These are phyloP conservation scores for Neurospora sp. DNA, from an alignment of 495 filamentous ascomycete genomes.

Conservation along the genomic window DNA sequence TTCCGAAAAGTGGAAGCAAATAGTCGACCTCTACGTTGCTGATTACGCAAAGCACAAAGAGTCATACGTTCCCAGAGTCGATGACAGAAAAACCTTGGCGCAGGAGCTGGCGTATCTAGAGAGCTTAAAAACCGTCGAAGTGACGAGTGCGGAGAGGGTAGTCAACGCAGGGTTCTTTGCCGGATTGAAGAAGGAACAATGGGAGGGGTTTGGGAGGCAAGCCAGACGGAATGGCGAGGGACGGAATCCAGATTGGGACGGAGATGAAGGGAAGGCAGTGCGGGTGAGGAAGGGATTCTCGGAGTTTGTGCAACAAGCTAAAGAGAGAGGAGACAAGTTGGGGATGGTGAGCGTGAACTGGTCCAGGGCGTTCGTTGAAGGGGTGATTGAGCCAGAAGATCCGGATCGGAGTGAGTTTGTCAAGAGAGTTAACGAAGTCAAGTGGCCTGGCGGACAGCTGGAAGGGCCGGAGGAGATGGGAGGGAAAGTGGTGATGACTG, in stretches of 20 bases:
- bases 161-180: constrained; percentile 24
- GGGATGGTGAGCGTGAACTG: constrained; percentile 37
- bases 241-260: background rate
- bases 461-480: constrained; percentile 23
- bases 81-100: constrained; percentile 10
- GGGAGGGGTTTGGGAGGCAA: constrained; percentile 17
- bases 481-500: constrained; percentile 10
- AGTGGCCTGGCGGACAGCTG: constrained; percentile 19
- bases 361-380: constrained; percentile 30
- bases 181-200: constrained; percentile 8
- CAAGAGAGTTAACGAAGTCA: constrained; percentile 21
- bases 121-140: constrained; percentile 26
- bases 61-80: constrained; percentile 16
- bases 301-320: constrained; percentile 15
- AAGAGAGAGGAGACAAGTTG: constrained; percentile 15
- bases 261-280: constrained; percentile 15
- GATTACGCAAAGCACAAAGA: constrained; percentile 23
- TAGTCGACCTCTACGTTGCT: constrained; percentile 27
- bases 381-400: constrained; percentile 9
- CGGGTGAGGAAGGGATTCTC: constrained; percentile 25
- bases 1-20: constrained; percentile 18
- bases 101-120: constrained; percentile 30
- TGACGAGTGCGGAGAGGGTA: constrained; percentile 22
- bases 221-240: constrained; percentile 12
- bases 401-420: background rate